phyloP scores from a whole-genome alignment of 2,329 filamentous ascomycete species.

The Fusarium sp. region DNA sequence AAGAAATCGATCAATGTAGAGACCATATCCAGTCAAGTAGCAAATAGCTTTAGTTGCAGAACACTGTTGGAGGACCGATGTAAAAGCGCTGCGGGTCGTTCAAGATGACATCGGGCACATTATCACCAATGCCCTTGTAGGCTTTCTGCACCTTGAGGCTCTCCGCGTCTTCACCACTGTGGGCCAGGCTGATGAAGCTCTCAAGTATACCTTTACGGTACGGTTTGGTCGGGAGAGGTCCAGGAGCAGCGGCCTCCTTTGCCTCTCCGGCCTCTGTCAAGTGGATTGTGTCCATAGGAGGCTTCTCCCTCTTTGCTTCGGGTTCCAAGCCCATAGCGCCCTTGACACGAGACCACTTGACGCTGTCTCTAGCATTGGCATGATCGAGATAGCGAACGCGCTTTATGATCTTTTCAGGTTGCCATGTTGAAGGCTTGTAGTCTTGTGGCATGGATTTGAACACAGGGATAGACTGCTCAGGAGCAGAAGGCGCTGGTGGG shows the following conservation, averaged over 20 bases:
- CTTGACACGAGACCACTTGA: background rate
- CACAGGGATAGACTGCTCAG: background rate
- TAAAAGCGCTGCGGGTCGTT: background rate
- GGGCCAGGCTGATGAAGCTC: background rate
- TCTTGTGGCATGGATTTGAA: background rate
- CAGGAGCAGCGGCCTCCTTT: background rate
- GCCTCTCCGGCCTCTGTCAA: background rate
- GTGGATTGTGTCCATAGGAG: background rate
- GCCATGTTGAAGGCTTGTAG: accelerated
- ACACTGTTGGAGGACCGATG: background rate
- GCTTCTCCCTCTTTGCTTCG: background rate
- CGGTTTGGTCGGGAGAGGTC: accelerated
- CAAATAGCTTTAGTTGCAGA: background rate
- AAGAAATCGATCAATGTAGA: too few species aligned
- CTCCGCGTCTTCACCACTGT: background rate
- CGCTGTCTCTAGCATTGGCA: background rate
- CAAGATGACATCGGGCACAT: background rate
- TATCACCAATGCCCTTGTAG: accelerated
- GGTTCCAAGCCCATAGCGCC: background rate
- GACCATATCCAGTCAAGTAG: accelerated
- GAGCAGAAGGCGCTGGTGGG: background rate
- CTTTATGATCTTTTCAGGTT: background rate
- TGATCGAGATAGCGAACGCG: background rate
- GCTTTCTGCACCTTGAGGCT: background rate
- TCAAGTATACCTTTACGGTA: background rate